These are phyloP conservation scores for Cryphonectria carpinicola DNA, from an alignment of 2,329 filamentous ascomycete genomes.

Conservation along the genomic window DNA sequence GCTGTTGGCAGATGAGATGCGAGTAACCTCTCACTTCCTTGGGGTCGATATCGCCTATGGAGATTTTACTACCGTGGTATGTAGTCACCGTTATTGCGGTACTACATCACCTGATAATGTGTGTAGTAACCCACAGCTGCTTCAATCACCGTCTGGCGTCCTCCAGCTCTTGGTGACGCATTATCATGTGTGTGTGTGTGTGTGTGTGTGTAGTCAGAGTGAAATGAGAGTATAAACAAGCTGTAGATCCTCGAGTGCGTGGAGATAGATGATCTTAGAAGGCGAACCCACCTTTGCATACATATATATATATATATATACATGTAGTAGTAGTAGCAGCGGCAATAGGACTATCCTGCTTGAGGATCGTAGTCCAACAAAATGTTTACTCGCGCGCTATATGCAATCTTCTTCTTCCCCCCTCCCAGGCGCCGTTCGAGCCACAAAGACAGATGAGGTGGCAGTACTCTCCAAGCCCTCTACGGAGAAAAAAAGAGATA, in stretches of 20 bases:
- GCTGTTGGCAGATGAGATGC: no score
- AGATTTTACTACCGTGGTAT: not conserved
- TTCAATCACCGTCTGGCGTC: not conserved
- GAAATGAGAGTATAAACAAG: not conserved
- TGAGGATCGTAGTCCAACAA: not conserved
- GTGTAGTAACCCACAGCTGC: not conserved
- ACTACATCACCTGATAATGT: not conserved
- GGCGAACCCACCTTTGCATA: not conserved
- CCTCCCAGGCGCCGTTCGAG: not conserved
- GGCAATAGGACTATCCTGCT: not conserved
- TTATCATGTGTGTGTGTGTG: not conserved
- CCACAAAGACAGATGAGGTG: not conserved
- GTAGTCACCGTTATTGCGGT: not conserved
- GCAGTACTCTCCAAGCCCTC: not conserved
- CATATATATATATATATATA: no score
- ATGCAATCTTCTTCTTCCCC: conserved; percentile 12
- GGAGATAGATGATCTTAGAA: no score
- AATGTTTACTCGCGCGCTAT: conserved; percentile 14
- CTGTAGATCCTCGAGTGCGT: not conserved
- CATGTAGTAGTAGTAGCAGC: no score
- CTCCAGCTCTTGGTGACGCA: not conserved
- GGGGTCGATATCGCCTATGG: conserved; percentile 1
- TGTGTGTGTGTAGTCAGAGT: not conserved
- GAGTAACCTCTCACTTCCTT: no score
- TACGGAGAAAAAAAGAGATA: no score